Evolutionary conservation across 75 land plant species (phyloP), one percentile per base, ranked within the genome.

Genomic region (Sequoia sempervirens): DNA sequence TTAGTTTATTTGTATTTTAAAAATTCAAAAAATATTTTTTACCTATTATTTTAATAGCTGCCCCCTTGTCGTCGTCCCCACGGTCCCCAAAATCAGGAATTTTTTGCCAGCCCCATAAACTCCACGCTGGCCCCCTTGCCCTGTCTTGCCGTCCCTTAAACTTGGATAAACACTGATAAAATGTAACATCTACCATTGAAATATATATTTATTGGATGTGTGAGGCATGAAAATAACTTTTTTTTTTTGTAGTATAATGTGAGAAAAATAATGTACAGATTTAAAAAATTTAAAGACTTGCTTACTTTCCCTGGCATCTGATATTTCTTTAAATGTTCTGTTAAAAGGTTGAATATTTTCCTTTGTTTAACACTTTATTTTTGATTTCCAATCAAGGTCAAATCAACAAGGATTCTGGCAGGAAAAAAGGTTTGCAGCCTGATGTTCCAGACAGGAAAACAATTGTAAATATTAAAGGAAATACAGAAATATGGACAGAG

Each of bases 401-500:
- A 69, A 54, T 54, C 10, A 13, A 78, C 40, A 85, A 84, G 85
- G 66, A 69, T 15, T 61, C 11, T 83, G 37, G 61, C 54, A 28
- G 61, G 82, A 88, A 81, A 82, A 83, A 83, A 80, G 46, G 53
- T 53, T 80, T 47, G 36, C 50, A 82, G 36, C 18, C 82, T 14
- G 80, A 86, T 70, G 82, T 45, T 34, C 84, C 75, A 32, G 85
- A 37, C 34, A 91, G 91, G 69, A 23, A 45, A 58, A 92, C 69
- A 52, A 69, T 3, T 34, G 75, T 84, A 83, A 73, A 80, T 81
- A 64, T 7, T 14, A 41, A 66, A 18, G 69, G 40, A 2, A 79
- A 87, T 85, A 79, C 83, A 26, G 64, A 90, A 64, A 87, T 95
- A 50, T 97, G 99, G 99, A 92, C 98, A 26, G 92, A 93, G 30